Evolutionary conservation across 2,329 filamentous ascomycete genomes (phyloP).

Genomic region (Monilinia aucupariae): DNA sequence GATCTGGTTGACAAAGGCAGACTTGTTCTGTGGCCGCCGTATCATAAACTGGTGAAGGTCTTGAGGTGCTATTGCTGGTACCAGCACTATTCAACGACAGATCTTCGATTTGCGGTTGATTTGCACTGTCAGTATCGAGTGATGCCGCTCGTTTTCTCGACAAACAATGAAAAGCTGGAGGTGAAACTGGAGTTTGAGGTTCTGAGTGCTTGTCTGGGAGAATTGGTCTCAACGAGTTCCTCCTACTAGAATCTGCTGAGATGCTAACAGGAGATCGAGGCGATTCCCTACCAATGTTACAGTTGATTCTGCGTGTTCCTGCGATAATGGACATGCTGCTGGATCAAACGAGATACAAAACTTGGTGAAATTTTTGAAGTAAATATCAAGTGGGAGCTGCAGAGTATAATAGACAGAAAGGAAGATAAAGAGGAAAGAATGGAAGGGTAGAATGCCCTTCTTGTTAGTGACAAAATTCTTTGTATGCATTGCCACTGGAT

Average conservation of each 20-base stretch:
- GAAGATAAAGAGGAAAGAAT: constrained; percentile 20
- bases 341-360: neutral
- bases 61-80: constrained; percentile 18
- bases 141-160: constrained; percentile 34
- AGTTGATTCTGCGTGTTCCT: constrained; percentile 20
- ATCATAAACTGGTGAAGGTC: constrained; percentile 22
- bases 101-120: constrained; percentile 31
- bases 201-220: constrained; percentile 28
- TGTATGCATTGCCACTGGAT: constrained; percentile 33
- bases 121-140: constrained; percentile 30
- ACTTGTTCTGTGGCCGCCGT: constrained; percentile 40
- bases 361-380: neutral
- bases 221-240: constrained; percentile 26
- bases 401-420: constrained; percentile 19
- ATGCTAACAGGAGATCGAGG: constrained; percentile 30
- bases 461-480: constrained; percentile 32
- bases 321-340: constrained; percentile 28
- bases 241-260: constrained; percentile 31
- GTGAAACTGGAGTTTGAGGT: constrained; percentile 27
- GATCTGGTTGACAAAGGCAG: constrained; percentile 65
- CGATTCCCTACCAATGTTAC: constrained; percentile 18
- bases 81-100: constrained; percentile 30
- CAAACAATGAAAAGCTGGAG: constrained; percentile 28
- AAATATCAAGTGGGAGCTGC: neutral
- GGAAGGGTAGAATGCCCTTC: constrained; percentile 32